Conservation (phyloP, 2,329 filamentous ascomycete species). For the Cladosporium cucumerinum region DNA sequence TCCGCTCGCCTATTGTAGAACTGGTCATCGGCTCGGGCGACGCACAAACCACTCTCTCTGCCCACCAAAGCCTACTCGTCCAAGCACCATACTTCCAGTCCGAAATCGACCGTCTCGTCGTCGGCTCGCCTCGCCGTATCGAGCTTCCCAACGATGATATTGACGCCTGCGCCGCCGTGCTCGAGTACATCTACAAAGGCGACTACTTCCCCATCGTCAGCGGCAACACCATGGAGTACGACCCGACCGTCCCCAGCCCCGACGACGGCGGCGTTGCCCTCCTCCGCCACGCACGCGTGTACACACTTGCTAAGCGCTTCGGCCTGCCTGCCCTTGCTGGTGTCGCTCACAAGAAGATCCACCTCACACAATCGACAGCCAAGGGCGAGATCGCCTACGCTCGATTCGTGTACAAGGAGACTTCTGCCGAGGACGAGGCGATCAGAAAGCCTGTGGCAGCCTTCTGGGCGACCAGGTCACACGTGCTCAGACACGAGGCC, state of each 20-base stretch:
- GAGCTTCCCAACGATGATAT: slow-evolving; percentile 65
- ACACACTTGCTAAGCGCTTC: slow-evolving; percentile 82
- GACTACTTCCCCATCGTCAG: slow-evolving; percentile 75
- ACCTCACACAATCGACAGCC: slow-evolving; percentile 82
- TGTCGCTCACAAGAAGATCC: slow-evolving; percentile 83
- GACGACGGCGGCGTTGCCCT: slow-evolving; percentile 81
- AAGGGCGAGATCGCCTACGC: slow-evolving; percentile 90
- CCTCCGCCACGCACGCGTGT: slow-evolving; percentile 83
- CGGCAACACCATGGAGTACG: slow-evolving; percentile 64
- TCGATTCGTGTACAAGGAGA: slow-evolving; percentile 82
- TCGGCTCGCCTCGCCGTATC: slow-evolving; percentile 60
- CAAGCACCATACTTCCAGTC: slow-evolving; percentile 73
- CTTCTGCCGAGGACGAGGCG: slow-evolving; percentile 62
- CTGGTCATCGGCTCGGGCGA: slow-evolving; percentile 51
- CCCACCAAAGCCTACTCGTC: slow-evolving; percentile 73
- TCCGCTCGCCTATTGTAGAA: slow-evolving; percentile 49
- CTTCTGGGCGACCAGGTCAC: slow-evolving; percentile 81
- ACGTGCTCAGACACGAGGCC: slow-evolving; percentile 79
- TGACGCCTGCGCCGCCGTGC: slow-evolving; percentile 72
- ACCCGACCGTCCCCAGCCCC: slow-evolving; percentile 61
- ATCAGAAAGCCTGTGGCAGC: slow-evolving; percentile 82
- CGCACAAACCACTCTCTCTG: slow-evolving; percentile 62
- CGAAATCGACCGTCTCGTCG: slow-evolving; percentile 58
- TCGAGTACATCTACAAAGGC: slow-evolving; percentile 79
- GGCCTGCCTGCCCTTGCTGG: slow-evolving; percentile 63